Conservation (phyloP, 163 green algal species). For the Chlorella variabilis region DNA sequence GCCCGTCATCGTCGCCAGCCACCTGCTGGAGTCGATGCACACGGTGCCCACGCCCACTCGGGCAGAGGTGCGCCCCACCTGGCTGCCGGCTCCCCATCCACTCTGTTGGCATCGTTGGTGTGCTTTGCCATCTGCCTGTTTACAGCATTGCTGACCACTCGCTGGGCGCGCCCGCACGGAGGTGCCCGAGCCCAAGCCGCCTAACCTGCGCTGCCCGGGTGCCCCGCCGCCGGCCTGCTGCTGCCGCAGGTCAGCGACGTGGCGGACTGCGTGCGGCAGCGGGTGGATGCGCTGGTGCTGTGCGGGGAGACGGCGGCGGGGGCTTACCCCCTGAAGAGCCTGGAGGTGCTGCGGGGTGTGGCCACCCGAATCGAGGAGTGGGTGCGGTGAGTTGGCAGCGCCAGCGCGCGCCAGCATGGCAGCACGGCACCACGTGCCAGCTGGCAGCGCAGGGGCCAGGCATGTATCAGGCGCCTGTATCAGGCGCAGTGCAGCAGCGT, state of each 20-base stretch:
- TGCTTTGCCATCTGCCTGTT: too few species aligned
- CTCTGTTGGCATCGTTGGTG: too few species aligned
- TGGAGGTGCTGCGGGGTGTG: constrained; percentile 72
- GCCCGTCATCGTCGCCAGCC: constrained; percentile 81
- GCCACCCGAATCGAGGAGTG: constrained; percentile 74
- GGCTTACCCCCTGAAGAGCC: constrained; percentile 68
- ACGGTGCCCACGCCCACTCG: constrained; percentile 82
- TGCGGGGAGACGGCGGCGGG: constrained; percentile 81
- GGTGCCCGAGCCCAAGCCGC: too few species aligned
- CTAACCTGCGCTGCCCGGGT: too few species aligned
- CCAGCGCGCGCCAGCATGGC: not conserved
- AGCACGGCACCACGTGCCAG: too few species aligned
- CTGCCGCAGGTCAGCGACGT: constrained; percentile 71
- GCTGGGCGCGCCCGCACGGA: too few species aligned
- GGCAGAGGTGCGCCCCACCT: constrained; percentile 73
- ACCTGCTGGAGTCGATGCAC: constrained; percentile 87
- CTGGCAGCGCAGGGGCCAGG: too few species aligned
- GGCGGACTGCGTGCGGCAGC: constrained; percentile 77
- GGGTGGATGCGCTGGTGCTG: constrained; percentile 85
- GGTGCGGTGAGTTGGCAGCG: constrained; percentile 34
- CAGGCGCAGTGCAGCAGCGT: too few species aligned
- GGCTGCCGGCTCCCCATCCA: not conserved
- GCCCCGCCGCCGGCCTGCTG: not conserved
- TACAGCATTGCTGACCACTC: too few species aligned
- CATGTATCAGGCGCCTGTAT: too few species aligned